Percentiles rank a stretch among this genome's conserved stretches.
These are phyloP conservation scores for Tolypocladium ophioglossoides DNA, from an alignment of 2,329 filamentous ascomycete genomes.

Conservation along the genomic window DNA sequence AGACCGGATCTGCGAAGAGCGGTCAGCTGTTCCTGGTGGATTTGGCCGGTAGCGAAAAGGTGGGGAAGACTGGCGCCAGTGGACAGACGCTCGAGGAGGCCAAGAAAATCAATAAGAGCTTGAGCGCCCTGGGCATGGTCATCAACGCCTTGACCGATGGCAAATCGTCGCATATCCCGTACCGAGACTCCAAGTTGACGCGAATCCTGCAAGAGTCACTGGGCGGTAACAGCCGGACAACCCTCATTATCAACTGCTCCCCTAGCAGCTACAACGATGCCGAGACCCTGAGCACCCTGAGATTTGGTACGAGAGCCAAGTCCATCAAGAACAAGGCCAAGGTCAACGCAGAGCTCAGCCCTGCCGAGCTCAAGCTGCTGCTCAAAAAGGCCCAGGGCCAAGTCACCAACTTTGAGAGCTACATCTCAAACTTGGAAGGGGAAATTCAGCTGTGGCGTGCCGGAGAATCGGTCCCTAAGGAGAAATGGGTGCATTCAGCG, in stretches of 20 bases:
- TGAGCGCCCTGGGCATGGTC: constrained; percentile 97
- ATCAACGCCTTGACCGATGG: constrained; percentile 96
- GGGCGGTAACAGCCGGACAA: constrained; percentile 96
- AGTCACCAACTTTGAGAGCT: constrained; percentile 78
- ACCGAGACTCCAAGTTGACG: constrained; percentile 95
- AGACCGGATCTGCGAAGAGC: constrained; percentile 91
- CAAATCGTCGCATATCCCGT: constrained; percentile 92
- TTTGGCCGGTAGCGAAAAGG: constrained; percentile 96
- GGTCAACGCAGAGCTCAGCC: constrained; percentile 96
- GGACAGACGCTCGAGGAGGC: constrained; percentile 96
- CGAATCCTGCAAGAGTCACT: constrained; percentile 94
- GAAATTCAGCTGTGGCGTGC: constrained; percentile 82
- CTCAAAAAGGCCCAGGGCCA: constrained; percentile 89
- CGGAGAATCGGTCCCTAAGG: constrained; percentile 80
- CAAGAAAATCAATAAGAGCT: constrained; percentile 99
- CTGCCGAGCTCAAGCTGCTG: constrained; percentile 84
- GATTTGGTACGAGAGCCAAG: constrained; percentile 94
- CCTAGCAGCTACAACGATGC: constrained; percentile 96
- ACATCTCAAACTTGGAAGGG: constrained; percentile 71
- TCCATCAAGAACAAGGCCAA: constrained; percentile 99
- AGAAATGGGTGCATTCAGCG: constrained; percentile 69
- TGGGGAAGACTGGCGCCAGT: constrained; percentile 95
- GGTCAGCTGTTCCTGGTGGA: constrained; percentile 96
- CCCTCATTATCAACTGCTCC: constrained; percentile 98
- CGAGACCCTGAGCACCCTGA: constrained; percentile 83